Percentiles rank a stretch among this genome's conserved stretches.
phyloP scores from a whole-genome alignment of 805 yeast species.

The Metschnikowia chrysomelidarum region DNA sequence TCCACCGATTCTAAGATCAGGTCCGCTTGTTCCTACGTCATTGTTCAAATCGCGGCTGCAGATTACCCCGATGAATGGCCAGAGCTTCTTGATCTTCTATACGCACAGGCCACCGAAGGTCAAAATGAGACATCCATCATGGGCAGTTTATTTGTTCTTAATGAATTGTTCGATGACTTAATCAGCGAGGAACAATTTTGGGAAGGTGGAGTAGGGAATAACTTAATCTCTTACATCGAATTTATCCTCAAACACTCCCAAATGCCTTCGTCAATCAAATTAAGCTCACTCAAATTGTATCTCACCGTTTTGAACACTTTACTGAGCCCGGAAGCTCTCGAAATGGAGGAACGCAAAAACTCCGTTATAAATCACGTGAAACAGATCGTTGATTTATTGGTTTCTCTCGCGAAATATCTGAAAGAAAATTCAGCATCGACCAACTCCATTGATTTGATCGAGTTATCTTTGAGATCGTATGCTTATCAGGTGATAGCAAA shows the following conservation, averaged over 20 bases:
- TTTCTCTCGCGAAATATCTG: constrained; percentile 7
- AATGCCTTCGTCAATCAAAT: constrained; percentile 36
- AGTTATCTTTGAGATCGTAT: constrained; percentile 25
- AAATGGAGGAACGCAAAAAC: constrained; percentile 33
- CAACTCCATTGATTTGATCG: constrained; percentile 11
- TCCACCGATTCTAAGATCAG: constrained; percentile 57
- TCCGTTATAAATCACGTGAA: constrained; percentile 32
- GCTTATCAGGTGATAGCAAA: constrained; percentile 27
- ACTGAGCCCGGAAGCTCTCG: constrained; percentile 48
- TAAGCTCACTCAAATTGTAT: constrained; percentile 51
- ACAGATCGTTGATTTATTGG: constrained; percentile 9
- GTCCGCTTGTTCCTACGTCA: constrained; percentile 65
- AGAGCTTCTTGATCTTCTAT: constrained; percentile 50
- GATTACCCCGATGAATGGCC: constrained; percentile 99
- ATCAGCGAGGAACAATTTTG: constrained; percentile 86
- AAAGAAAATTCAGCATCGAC: constrained; percentile 1
- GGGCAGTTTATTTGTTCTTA: constrained; percentile 60
- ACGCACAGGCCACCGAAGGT: constrained; percentile 36
- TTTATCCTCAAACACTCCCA: constrained; percentile 32
- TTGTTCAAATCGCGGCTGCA: constrained; percentile 80
- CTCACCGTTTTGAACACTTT: constrained; percentile 53
- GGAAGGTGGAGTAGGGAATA: constrained; percentile 63
- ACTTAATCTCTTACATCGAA: constrained; percentile 51
- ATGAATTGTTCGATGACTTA: constrained; percentile 81
- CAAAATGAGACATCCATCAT: constrained; percentile 33